Conservation (phyloP, 2,329 filamentous ascomycete species). For the Alternaria brassicae region DNA sequence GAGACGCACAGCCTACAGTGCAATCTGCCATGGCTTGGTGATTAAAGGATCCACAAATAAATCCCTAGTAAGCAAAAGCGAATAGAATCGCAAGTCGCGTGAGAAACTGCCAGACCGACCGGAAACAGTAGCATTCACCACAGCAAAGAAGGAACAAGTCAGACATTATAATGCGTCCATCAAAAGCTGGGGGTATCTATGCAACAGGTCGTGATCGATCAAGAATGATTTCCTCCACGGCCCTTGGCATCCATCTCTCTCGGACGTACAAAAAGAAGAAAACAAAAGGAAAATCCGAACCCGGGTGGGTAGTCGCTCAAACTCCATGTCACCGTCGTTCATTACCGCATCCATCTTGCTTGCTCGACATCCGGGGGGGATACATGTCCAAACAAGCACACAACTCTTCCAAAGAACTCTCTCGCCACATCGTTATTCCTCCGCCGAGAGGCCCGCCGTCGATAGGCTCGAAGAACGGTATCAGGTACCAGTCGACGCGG, state of each 20-base stretch:
- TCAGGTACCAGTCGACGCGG: neutral
- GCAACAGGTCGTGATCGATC: conserved; percentile 22
- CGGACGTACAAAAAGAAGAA: neutral
- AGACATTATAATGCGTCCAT: conserved; percentile 24
- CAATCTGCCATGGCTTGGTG: neutral
- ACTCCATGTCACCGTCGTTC: conserved; percentile 9
- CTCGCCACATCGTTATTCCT: neutral
- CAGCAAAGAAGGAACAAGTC: neutral
- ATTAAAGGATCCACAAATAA: neutral
- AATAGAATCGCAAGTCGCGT: too few relatives aligned
- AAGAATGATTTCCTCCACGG: conserved; percentile 22
- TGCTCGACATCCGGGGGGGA: neutral
- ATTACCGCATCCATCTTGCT: conserved; percentile 4
- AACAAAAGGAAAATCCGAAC: conserved; percentile 11
- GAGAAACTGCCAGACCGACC: too few relatives aligned
- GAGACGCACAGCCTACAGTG: too few relatives aligned
- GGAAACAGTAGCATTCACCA: neutral
- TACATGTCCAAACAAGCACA: conserved; percentile 8
- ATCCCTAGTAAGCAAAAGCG: too few relatives aligned
- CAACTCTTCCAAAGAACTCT: neutral
- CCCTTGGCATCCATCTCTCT: conserved; percentile 19
- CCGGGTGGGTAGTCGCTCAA: neutral
- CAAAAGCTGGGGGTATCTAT: conserved; percentile 34
- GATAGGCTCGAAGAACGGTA: too few relatives aligned
- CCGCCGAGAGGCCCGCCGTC: neutral